Evolutionary conservation across 2,329 filamentous ascomycete genomes (phyloP).

Genomic region (Bipolaris bicolor): DNA sequence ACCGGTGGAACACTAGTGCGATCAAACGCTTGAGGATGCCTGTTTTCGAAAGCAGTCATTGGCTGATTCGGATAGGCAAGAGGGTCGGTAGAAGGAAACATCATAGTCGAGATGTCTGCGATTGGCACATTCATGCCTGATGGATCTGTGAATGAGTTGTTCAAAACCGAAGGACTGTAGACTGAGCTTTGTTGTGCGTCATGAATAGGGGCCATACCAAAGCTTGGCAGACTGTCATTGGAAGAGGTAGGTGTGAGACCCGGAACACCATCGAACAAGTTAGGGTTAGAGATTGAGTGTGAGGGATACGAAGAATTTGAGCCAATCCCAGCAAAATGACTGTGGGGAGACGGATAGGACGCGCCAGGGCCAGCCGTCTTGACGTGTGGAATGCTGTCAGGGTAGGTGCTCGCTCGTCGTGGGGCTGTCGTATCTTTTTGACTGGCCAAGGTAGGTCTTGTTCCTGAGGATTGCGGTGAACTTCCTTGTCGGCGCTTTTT

Average conservation of each 20-base stretch:
- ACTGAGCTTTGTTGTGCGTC: conserved; percentile 35
- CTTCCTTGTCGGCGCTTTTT: conserved; percentile 49
- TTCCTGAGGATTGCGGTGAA: conserved; percentile 40
- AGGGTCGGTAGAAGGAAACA: conserved; percentile 80
- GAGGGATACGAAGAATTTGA: conserved; percentile 37
- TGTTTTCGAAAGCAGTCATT: conserved; percentile 64
- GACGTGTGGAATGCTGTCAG: conserved; percentile 38
- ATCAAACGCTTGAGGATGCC: conserved; percentile 38
- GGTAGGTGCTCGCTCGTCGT: conserved; percentile 47
- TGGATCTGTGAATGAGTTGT: conserved; percentile 40
- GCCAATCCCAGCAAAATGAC: conserved; percentile 37
- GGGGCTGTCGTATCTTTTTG: conserved; percentile 31
- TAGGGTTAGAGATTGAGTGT: conserved; percentile 33
- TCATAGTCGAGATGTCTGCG: conserved; percentile 75
- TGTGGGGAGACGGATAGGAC: conserved; percentile 38
- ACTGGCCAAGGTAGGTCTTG: conserved; percentile 34
- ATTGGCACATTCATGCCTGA: conserved; percentile 55
- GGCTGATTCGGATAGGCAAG: conserved; percentile 81
- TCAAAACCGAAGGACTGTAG: conserved; percentile 39
- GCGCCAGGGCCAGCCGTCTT: conserved; percentile 35
- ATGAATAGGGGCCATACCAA: conserved; percentile 30
- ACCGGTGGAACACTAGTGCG: conserved; percentile 13
- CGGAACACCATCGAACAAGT: conserved; percentile 40
- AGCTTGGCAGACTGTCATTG: conserved; percentile 38
- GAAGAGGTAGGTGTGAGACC: conserved; percentile 44